Evolutionary conservation across 306 rosid species (phyloP), one percentile per base, ranked within the genome.

Genomic region (Castanea mollissima): DNA sequence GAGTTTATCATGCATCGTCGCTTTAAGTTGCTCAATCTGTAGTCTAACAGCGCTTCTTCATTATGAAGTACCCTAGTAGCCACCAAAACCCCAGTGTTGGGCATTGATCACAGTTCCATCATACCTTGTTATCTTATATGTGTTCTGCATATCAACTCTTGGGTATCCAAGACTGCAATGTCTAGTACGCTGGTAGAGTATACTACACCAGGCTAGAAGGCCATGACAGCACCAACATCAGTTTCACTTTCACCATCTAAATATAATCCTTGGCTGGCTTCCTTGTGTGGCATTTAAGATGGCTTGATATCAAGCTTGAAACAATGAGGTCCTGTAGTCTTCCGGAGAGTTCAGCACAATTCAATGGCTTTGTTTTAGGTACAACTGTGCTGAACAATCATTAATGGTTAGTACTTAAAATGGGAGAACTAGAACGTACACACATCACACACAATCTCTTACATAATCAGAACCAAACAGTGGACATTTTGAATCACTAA

Each of bases 81-180:
- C 57, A 94, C 79, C 87, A 92, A 60, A 85, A 78, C 93, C 90
- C 99, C 98, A 93, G 74, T 98, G 94, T 81, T 89, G 93, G 57
- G 91, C 93, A 59, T 93, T 91, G 76, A 95, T 95, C 74, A 95
- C 89, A 76, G 75, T 87, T 23, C 91, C 96, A 12, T 95, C 97
- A 46, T 91, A 95, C 79, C 99, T 87, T 6, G 98, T 86, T 83
- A 91, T 91, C 90, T 91, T 76, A 93, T 93, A 90, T 4, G 97
- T 85, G 78, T 95, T 95, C 21, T 74, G 90, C 4, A 85, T 88
- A 79, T 86, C 90, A 44, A 91, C 95, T 81, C 83, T 91, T 2
- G 96, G 94, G 82, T 95, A 95, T 74, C 97, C 98, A 5, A 92
- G 99, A 85, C 89, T 90, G 73, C 86, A 90, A 10, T 89, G 94